Conservation (phyloP, 2,329 filamentous ascomycete species). For the Graphilbum fragrans region DNA sequence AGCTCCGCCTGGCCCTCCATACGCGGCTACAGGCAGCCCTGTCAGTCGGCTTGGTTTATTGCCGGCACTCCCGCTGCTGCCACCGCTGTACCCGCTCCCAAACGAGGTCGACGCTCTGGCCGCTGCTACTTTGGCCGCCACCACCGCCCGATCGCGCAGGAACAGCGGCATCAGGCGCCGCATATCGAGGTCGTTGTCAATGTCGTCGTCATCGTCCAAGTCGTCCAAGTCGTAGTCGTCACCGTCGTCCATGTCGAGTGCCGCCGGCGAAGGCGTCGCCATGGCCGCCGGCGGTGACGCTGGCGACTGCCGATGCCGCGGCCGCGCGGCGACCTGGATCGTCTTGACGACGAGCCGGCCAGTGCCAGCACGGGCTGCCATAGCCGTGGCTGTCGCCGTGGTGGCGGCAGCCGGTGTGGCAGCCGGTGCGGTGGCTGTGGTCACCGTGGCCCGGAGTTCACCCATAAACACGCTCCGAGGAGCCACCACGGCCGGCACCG, state of each 20-base stretch:
- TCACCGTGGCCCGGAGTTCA: no score
- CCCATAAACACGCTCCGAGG: no score
- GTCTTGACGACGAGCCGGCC: slow-evolving; percentile 8
- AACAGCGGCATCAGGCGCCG: slow-evolving; percentile 40
- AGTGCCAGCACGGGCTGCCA: background rate
- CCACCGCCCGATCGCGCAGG: slow-evolving; percentile 12
- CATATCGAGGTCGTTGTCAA: slow-evolving; percentile 29
- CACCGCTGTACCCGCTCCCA: slow-evolving; percentile 6
- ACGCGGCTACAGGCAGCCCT: background rate
- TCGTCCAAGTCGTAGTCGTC: slow-evolving; percentile 1
- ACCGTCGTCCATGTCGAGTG: background rate
- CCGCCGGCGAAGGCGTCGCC: background rate
- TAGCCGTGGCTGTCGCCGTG: background rate
- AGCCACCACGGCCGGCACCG: no score
- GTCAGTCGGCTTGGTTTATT: slow-evolving; percentile 2
- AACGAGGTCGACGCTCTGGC: background rate
- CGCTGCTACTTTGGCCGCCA: slow-evolving; percentile 1
- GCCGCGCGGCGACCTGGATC: slow-evolving; percentile 1
- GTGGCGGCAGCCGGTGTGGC: background rate
- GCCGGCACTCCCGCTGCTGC: background rate
- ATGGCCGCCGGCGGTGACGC: background rate
- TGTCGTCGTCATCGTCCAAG: slow-evolving; percentile 24
- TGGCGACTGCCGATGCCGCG: background rate
- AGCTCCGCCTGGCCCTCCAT: slow-evolving; percentile 10
- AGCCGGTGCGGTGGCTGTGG: background rate